Conservation (phyloP, 495 filamentous ascomycete species). For the Usnea hakonensis region DNA sequence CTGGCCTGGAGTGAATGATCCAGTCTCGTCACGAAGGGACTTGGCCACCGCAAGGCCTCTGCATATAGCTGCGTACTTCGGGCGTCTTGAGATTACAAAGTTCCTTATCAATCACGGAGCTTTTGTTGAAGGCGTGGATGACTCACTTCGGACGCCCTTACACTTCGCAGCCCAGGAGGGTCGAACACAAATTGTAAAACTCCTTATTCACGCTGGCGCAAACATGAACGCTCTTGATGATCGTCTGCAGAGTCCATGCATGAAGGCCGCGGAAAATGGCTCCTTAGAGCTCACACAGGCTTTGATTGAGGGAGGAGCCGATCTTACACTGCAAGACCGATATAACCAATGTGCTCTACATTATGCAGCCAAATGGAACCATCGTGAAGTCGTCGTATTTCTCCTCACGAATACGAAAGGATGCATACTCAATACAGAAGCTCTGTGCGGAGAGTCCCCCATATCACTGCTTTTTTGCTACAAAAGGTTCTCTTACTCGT, state of each 20-base stretch:
- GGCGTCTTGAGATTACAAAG: conserved; percentile 15
- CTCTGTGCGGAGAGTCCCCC: background rate
- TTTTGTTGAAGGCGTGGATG: conserved; percentile 12
- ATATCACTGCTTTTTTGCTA: background rate
- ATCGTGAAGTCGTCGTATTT: background rate
- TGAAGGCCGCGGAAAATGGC: background rate
- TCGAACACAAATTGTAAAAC: background rate
- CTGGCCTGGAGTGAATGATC: background rate
- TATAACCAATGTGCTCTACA: background rate
- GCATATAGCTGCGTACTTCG: conserved; percentile 18
- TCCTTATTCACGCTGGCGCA: background rate
- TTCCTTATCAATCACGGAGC: conserved; percentile 21
- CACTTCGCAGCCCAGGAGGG: conserved; percentile 1
- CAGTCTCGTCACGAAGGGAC: background rate
- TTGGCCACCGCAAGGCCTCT: conserved; percentile 12
- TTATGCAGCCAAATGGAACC: background rate
- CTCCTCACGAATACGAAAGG: background rate
- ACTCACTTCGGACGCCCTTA: conserved; percentile 15
- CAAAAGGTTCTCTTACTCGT: background rate
- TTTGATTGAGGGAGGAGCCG: conserved; percentile 3
- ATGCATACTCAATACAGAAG: background rate
- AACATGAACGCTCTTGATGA: conserved; percentile 5
- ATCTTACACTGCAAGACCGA: background rate
- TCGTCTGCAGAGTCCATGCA: background rate
- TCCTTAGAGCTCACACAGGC: background rate